Evolutionary conservation across 306 rosid species (phyloP).

Genomic region (Prunus padus): DNA sequence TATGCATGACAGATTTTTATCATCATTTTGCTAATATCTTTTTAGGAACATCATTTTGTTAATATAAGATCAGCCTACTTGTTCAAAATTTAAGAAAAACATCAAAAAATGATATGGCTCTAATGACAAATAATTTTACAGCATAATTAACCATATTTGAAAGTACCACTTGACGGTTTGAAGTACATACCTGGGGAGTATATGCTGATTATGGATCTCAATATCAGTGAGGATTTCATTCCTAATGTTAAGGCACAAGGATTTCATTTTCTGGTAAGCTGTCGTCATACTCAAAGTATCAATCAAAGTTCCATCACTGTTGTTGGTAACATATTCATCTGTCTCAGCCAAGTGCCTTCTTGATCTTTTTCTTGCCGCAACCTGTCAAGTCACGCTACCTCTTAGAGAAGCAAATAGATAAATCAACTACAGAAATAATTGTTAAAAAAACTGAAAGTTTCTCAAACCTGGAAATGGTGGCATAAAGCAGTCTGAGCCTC

Average conservation of each 20-base stretch:
- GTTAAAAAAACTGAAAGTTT: constrained; percentile 21
- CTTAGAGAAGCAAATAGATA: constrained; percentile 27
- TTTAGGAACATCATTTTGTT: neutral
- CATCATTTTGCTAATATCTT: neutral
- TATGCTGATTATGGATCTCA: constrained; percentile 83
- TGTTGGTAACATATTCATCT: constrained; percentile 75
- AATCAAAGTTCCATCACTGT: constrained; percentile 59
- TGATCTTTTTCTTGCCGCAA: constrained; percentile 90
- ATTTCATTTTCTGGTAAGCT: constrained; percentile 89
- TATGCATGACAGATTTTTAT: neutral
- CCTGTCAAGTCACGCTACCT: constrained; percentile 43
- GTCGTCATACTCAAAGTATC: constrained; percentile 58
- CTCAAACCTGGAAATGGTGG: constrained; percentile 90
- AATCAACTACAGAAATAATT: constrained; percentile 20
- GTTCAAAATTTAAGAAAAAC: neutral
- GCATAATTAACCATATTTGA: neutral
- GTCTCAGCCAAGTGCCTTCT: constrained; percentile 84
- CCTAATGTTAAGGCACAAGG: constrained; percentile 64
- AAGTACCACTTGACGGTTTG: constrained; percentile 10
- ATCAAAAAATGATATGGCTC: neutral
- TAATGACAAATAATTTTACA: neutral
- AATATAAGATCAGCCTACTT: neutral
- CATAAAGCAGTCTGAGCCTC: constrained; percentile 91
- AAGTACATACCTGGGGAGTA: constrained; percentile 84
- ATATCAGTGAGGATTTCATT: constrained; percentile 81